Evolutionary conservation across 2,329 filamentous ascomycete genomes (phyloP).

Genomic region (Penicillium sp.): DNA sequence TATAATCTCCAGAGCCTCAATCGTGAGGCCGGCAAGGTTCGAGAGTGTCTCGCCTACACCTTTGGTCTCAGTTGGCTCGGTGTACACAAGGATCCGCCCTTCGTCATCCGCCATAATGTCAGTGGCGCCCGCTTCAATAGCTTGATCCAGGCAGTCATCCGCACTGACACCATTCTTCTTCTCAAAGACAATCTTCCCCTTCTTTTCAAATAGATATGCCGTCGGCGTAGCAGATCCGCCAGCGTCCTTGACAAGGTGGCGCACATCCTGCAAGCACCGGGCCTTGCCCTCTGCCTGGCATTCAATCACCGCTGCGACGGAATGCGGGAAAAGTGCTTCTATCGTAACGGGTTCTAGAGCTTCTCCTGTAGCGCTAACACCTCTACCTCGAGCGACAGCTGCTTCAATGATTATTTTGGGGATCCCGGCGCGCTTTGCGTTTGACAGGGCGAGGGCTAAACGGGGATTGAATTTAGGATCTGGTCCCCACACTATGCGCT

Average conservation of each 20-base stretch:
- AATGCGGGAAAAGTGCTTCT: slow-evolving; percentile 79
- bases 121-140: slow-evolving; percentile 79
- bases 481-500: slow-evolving; percentile 69
- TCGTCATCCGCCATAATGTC: slow-evolving; percentile 63
- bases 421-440: slow-evolving; percentile 83
- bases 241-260: slow-evolving; percentile 70
- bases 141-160: slow-evolving; percentile 77
- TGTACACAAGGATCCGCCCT: slow-evolving; percentile 73
- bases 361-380: slow-evolving; percentile 74
- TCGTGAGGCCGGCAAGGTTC: slow-evolving; percentile 66
- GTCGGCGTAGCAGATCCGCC: slow-evolving; percentile 75
- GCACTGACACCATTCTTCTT: slow-evolving; percentile 60
- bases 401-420: slow-evolving; percentile 84
- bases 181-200: slow-evolving; percentile 75
- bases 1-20: slow-evolving; percentile 78
- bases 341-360: slow-evolving; percentile 77
- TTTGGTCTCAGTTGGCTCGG: slow-evolving; percentile 68
- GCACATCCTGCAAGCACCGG: slow-evolving; percentile 74
- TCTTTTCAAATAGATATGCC: slow-evolving; percentile 82
- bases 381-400: slow-evolving; percentile 87
- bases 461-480: slow-evolving; percentile 76
- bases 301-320: slow-evolving; percentile 78
- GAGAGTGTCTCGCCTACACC: slow-evolving; percentile 68
- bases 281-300: slow-evolving; percentile 82
- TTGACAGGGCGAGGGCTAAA: slow-evolving; percentile 72